These are phyloP conservation scores for Aphanoascus verrucosus DNA, from an alignment of 2,329 filamentous ascomycete species.

Conservation along the genomic window DNA sequence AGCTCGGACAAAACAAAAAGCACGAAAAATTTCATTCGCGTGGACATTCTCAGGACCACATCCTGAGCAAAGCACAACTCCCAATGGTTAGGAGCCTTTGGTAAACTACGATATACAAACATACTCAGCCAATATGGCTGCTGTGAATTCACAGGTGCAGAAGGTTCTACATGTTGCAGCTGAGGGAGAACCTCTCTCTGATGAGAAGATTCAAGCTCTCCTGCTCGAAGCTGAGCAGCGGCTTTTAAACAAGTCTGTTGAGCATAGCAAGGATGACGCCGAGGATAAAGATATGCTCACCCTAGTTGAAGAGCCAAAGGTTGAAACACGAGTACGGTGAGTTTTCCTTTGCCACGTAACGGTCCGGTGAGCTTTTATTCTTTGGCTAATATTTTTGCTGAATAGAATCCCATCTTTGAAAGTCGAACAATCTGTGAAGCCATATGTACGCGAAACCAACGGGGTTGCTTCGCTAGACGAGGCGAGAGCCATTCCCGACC, in stretches of 20 bases:
- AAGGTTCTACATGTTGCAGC: background rate
- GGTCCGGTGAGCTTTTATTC: background rate
- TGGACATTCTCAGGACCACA: background rate
- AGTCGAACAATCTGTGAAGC: conserved; percentile 38
- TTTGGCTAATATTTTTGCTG: background rate
- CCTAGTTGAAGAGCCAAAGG: conserved; percentile 10
- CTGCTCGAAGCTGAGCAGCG: conserved; percentile 53
- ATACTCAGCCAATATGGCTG: background rate
- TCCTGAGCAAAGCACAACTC: background rate
- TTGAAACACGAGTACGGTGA: conserved; percentile 9
- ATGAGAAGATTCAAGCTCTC: conserved; percentile 54
- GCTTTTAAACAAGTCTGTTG: conserved; percentile 29
- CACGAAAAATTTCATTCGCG: background rate
- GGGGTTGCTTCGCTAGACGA: conserved; percentile 45
- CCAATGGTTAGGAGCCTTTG: background rate
- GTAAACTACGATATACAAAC: background rate
- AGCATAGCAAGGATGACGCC: conserved; percentile 14
- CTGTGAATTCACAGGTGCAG: background rate
- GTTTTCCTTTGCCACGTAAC: background rate
- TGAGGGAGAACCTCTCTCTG: conserved; percentile 42
- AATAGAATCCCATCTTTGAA: conserved; percentile 43
- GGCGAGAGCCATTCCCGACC: conserved; percentile 38
- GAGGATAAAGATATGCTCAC: conserved; percentile 2
- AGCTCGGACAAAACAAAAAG: background rate
- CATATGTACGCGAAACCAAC: conserved; percentile 45